phyloP scores from a whole-genome alignment of 2,329 filamentous ascomycete genomes.

The Mollisia scopiformis region DNA sequence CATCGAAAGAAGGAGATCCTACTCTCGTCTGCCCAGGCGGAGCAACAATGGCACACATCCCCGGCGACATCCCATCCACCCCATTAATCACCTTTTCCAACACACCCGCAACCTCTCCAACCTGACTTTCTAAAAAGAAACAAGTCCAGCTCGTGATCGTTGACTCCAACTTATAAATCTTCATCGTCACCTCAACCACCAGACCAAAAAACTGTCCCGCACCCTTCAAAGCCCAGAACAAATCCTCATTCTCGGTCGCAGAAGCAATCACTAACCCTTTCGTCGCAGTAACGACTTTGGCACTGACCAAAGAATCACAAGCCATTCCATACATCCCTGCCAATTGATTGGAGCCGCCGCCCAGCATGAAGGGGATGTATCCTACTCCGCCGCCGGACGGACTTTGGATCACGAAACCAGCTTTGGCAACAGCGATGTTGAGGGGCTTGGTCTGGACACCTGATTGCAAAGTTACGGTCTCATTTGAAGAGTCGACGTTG shows the following conservation, averaged over 20 bases:
- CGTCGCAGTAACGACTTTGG: slow-evolving; percentile 29
- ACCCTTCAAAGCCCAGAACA: slow-evolving; percentile 36
- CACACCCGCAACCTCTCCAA: slow-evolving; percentile 30
- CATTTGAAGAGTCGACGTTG: not conserved
- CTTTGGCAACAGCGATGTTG: slow-evolving; percentile 18
- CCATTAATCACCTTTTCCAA: slow-evolving; percentile 19
- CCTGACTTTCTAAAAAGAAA: slow-evolving; percentile 33
- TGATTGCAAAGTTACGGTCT: slow-evolving; percentile 13
- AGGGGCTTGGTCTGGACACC: slow-evolving; percentile 23
- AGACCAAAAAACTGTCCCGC: slow-evolving; percentile 38
- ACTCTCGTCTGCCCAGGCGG: slow-evolving; percentile 6
- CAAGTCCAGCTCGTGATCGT: slow-evolving; percentile 33
- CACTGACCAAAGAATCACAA: slow-evolving; percentile 30
- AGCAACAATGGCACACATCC: slow-evolving; percentile 5
- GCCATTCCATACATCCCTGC: slow-evolving; percentile 24
- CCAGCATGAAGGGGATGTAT: slow-evolving; percentile 25
- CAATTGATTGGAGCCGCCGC: slow-evolving; percentile 1
- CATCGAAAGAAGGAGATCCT: not conserved
- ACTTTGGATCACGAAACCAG: slow-evolving; percentile 7
- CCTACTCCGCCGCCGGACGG: slow-evolving; percentile 33
- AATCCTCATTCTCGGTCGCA: slow-evolving; percentile 24
- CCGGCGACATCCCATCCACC: not conserved
- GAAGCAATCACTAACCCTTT: slow-evolving; percentile 26
- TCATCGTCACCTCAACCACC: slow-evolving; percentile 33
- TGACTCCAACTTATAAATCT: slow-evolving; percentile 26